Base-by-base conservation (phyloP, 345 rosid species). In the Syzygium aromaticum region DNA sequence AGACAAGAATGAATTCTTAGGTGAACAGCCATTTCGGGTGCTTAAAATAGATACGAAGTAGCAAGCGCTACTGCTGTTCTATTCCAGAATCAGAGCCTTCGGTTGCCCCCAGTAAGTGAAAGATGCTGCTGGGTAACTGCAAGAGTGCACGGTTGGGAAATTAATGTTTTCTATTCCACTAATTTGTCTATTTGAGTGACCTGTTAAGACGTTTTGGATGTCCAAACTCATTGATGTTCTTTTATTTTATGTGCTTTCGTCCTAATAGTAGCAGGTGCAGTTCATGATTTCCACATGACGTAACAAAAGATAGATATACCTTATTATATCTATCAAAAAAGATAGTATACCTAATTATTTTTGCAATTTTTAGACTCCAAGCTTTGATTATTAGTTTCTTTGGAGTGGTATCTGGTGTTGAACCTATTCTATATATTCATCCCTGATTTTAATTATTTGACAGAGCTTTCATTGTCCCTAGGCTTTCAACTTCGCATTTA, bases 401-500 rank as follows among this genome's bases (percentile, higher is more conserved):
- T 84, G 27, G 49, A 84, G 16, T 21, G 5, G n/a, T 23, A 9
- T 27, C 43, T 84, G 61, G 23, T 52, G 27, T 25, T 15, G 59
- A 28, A 52, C 27, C 46, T 52, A 73, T 38, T 73, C 49, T 5
- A 23, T 49, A 1, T 22, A 86, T 57, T 51, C 84, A 73, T 87
- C 84, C 88, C 92, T 92, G 88, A 90, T 92, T 78, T 89, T 89
- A 80, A 89, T 90, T 84, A 84, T 89, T 94, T 89, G 93, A 93
- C 94, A 90, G 94, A 93, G 89, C 89, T 91, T 93, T 86, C 86
- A 88, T 92, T 96, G 89, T 94, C 91, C 91, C 52, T 93, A 95
- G 99, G 99, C 98, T 89, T 96, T 95, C 95, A 96, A 96, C 94
- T 95, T 98, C 89, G 99, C 99, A 85, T 95, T 95, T 88, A 98